Conservation (phyloP, 441 rosid species). For the California macrophylla region DNA sequence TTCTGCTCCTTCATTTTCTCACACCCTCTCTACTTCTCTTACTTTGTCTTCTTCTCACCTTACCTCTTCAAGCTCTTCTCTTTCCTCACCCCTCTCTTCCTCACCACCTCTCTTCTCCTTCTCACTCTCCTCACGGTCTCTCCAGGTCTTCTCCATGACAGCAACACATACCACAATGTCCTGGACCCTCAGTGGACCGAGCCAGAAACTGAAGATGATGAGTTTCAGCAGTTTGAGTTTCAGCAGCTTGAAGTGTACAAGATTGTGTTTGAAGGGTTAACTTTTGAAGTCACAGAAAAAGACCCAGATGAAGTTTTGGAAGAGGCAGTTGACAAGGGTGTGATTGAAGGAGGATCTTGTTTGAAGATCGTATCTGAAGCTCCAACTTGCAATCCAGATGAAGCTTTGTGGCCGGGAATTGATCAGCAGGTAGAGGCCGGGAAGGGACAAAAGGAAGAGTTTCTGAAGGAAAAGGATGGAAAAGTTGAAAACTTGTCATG, state of each 20-base stretch:
- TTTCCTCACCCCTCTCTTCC: slow-evolving; percentile 62
- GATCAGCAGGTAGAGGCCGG: slow-evolving; percentile 19
- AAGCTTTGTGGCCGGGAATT: slow-evolving; percentile 16
- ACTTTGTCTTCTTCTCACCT: slow-evolving; percentile 54
- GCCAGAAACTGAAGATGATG: neutral
- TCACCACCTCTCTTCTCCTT: slow-evolving; percentile 58
- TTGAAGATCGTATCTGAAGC: too few species aligned
- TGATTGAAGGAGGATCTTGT: slow-evolving; percentile 23
- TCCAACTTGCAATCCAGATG: slow-evolving; percentile 15
- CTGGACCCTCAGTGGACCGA: slow-evolving; percentile 14
- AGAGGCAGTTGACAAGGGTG: slow-evolving; percentile 23
- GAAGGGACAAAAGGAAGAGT: slow-evolving; percentile 26
- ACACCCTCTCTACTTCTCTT: slow-evolving; percentile 56
- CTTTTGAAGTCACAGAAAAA: slow-evolving; percentile 27
- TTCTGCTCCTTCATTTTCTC: slow-evolving; percentile 46
- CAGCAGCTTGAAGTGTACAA: slow-evolving; percentile 54
- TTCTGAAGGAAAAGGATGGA: slow-evolving; percentile 31
- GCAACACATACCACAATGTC: slow-evolving; percentile 28
- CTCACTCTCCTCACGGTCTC: slow-evolving; percentile 43
- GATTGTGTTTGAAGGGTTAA: slow-evolving; percentile 46
- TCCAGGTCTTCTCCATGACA: slow-evolving; percentile 20
- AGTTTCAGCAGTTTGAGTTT: slow-evolving; percentile 6
- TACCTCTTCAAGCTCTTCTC: slow-evolving; percentile 55
- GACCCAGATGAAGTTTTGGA: slow-evolving; percentile 17
- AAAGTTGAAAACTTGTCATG: slow-evolving; percentile 16